phyloP scores from a whole-genome alignment of 192 early-diverging fungal species.

The Pilobolus umbonatus region DNA sequence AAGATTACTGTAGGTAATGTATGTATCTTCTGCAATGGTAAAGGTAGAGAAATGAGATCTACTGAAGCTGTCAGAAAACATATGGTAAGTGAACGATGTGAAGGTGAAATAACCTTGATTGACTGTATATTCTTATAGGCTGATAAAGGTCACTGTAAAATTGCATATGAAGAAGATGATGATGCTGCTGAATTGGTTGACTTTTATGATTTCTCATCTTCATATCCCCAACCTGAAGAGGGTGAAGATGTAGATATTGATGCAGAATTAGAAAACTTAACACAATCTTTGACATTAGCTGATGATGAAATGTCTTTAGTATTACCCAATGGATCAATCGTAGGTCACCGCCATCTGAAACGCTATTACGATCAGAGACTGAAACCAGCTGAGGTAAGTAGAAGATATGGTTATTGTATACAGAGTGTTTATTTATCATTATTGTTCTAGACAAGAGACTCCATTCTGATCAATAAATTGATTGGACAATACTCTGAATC shows the following conservation, averaged over 20 bases:
- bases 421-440: constrained; percentile 2
- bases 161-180: constrained; percentile 90
- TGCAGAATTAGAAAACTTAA: constrained; percentile 32
- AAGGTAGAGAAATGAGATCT: constrained; percentile 74
- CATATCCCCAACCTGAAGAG: constrained; percentile 60
- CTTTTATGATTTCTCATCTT: constrained; percentile 93
- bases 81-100: constrained; percentile 57
- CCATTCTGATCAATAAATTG: constrained; percentile 74
- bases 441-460: constrained; percentile 52
- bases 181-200: constrained; percentile 90
- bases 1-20: constrained; percentile 94
- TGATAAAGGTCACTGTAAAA: constrained; percentile 94
- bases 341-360: constrained; percentile 78
- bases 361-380: constrained; percentile 86
- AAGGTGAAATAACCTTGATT: not conserved
- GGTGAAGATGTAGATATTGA: constrained; percentile 45
- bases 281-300: constrained; percentile 43
- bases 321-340: constrained; percentile 74
- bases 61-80: constrained; percentile 92
- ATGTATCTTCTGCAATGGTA: constrained; percentile 93
- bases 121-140: constrained; percentile 29
- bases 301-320: constrained; percentile 84
- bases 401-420: not conserved
- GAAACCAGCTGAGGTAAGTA: constrained; percentile 52
- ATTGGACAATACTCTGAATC: constrained; percentile 63